phyloP scores from a whole-genome alignment of 1,139 yeast species.

The Yamadazyma siamensis region DNA sequence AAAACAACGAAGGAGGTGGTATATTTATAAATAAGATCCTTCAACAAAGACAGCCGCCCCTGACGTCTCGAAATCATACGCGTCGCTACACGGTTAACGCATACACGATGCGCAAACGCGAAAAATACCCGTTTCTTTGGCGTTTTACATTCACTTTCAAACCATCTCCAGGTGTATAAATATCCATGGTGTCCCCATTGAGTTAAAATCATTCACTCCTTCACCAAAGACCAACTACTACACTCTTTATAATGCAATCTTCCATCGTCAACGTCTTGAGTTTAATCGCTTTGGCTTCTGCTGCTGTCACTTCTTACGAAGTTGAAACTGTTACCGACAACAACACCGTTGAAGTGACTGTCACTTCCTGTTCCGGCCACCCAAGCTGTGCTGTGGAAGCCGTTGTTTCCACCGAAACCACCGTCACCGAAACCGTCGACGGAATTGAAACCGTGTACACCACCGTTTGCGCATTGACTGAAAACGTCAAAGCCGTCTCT shows the following conservation, averaged over 20 bases:
- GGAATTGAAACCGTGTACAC: conserved; percentile 40
- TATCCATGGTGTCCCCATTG: conserved; percentile 1
- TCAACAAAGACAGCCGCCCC: no score
- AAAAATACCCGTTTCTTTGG: no score
- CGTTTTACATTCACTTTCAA: no score
- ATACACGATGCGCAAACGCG: no score
- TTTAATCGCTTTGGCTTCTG: conserved; percentile 21
- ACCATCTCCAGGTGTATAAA: no score
- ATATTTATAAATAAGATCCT: no score
- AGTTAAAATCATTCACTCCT: conserved; percentile 8
- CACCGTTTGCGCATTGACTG: conserved; percentile 39
- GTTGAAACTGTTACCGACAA: conserved; percentile 30
- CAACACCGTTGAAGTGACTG: conserved; percentile 36
- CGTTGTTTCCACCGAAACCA: conserved; percentile 14
- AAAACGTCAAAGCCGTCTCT: conserved; percentile 19
- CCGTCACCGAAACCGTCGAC: conserved; percentile 21
- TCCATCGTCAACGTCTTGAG: conserved; percentile 29
- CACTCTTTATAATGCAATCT: conserved; percentile 19
- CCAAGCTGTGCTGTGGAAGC: conserved; percentile 15
- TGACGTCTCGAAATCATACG: no score
- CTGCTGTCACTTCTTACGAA: conserved; percentile 16
- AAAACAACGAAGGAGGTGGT: no score
- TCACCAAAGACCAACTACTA: no score
- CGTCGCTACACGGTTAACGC: no score
- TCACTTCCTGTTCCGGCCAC: conserved; percentile 41